Conservation (phyloP, 148 eudicot genomes). For the Simmondsia chinensis region DNA sequence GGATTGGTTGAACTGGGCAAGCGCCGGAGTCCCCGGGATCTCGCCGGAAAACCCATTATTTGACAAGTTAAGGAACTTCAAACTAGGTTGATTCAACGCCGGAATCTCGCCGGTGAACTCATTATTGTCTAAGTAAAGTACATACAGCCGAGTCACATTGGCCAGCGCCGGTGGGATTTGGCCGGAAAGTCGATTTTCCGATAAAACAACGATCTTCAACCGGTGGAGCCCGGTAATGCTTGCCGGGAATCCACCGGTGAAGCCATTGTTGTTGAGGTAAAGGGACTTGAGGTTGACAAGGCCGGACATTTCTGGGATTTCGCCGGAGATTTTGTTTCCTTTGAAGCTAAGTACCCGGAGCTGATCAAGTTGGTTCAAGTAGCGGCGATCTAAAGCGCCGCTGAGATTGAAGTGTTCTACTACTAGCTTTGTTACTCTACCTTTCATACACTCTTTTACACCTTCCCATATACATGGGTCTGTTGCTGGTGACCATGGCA, state of each 20-base stretch:
- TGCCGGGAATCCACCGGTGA: constrained; percentile 52
- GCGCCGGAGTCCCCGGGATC: constrained; percentile 48
- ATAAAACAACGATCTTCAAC: constrained; percentile 49
- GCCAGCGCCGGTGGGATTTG: constrained; percentile 33
- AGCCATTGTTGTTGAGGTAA: constrained; percentile 44
- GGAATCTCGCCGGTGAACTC: constrained; percentile 49
- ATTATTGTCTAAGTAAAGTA: constrained; percentile 49
- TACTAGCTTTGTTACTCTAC: constrained; percentile 75
- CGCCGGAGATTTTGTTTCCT: constrained; percentile 41
- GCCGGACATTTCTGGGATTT: constrained; percentile 46
- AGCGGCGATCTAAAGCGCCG: constrained; percentile 32
- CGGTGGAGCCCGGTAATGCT: constrained; percentile 48
- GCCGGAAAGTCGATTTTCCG: constrained; percentile 52
- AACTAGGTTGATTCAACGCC: constrained; percentile 40
- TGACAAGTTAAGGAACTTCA: constrained; percentile 55
- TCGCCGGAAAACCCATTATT: constrained; percentile 50
- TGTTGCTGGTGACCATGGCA: constrained; percentile 30
- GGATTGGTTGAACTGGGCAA: constrained; percentile 38
- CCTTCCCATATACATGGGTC: constrained; percentile 72
- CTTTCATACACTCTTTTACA: constrained; percentile 55
- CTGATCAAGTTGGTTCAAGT: constrained; percentile 43
- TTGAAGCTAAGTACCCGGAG: constrained; percentile 73
- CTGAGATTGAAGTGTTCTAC: constrained; percentile 45
- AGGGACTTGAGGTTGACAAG: constrained; percentile 57
- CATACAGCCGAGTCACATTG: constrained; percentile 32